Evolutionary conservation across 768 basidiomycete species (phyloP).

Genomic region (Tylopilus intermedius): DNA sequence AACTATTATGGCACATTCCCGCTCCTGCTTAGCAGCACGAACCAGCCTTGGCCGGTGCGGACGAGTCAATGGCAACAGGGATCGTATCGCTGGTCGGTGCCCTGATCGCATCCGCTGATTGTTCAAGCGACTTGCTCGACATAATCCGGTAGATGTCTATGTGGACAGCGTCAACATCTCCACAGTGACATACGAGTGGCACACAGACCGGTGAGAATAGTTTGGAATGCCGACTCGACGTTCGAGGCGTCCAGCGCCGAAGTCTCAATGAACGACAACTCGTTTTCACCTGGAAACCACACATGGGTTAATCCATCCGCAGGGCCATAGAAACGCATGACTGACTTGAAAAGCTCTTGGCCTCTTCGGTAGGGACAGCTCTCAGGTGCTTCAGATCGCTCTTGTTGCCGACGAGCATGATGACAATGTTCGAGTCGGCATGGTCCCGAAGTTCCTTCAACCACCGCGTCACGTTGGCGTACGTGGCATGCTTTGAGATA

Average conservation of each 20-base stretch:
- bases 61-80: slow-evolving; percentile 67
- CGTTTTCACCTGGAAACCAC: slow-evolving; percentile 68
- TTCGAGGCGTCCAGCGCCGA: slow-evolving; percentile 99
- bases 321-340: slow-evolving; percentile 23
- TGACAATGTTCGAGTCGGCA: slow-evolving; percentile 88
- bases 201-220: slow-evolving; percentile 79
- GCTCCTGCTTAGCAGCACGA: slow-evolving; percentile 54
- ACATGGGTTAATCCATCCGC: slow-evolving; percentile 2
- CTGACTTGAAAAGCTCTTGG: slow-evolving; percentile 81
- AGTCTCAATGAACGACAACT: slow-evolving; percentile 94
- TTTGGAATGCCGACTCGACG: slow-evolving; percentile 97
- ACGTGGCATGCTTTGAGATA: slow-evolving; percentile 91
- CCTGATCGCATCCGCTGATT: slow-evolving; percentile 71
- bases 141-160: slow-evolving; percentile 97
- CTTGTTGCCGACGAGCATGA: slow-evolving; percentile 98
- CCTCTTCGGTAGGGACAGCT: slow-evolving; percentile 96
- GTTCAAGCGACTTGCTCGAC: slow-evolving; percentile 91
- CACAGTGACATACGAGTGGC: neutral
- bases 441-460: slow-evolving; percentile 96
- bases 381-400: slow-evolving; percentile 97
- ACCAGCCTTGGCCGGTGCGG: slow-evolving; percentile 45
- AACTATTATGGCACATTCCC: slow-evolving; percentile 2
- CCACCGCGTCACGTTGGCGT: slow-evolving; percentile 92
- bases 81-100: slow-evolving; percentile 79
- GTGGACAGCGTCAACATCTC: slow-evolving; percentile 5